phyloP scores from a whole-genome alignment of 345 rosid genomes.

The Brassica napus region DNA sequence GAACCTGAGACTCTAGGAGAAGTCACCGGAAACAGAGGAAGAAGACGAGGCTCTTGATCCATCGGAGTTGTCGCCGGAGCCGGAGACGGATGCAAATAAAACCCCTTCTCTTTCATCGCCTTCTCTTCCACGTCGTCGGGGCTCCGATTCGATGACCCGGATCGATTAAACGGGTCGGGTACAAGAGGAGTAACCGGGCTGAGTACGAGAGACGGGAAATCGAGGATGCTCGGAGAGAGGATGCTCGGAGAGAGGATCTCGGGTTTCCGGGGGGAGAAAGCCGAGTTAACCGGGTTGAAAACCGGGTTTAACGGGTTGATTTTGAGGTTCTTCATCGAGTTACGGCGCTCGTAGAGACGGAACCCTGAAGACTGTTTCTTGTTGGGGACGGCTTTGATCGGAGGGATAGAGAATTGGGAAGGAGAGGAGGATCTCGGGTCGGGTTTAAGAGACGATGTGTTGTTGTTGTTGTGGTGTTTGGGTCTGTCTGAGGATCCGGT shows the following conservation, averaged over 20 bases:
- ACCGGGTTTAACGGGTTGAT: constrained; percentile 72
- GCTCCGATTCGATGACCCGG: constrained; percentile 47
- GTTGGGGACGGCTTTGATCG: constrained; percentile 63
- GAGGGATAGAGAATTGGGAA: constrained; percentile 74
- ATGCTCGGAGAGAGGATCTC: constrained; percentile 93
- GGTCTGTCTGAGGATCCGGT: constrained; percentile 82
- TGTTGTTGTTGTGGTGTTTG: constrained; percentile 26
- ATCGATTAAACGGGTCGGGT: constrained; percentile 88
- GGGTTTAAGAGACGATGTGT: constrained; percentile 41
- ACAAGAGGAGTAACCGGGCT: constrained; percentile 94
- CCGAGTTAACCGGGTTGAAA: constrained; percentile 48
- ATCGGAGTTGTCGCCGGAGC: constrained; percentile 77
- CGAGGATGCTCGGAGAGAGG: constrained; percentile 89
- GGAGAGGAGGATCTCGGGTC: constrained; percentile 43
- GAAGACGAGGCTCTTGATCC: constrained; percentile 71
- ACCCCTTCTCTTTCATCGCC: constrained; percentile 83
- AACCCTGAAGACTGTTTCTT: constrained; percentile 75
- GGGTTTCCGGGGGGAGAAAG: constrained; percentile 69
- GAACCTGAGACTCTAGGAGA: constrained; percentile 77
- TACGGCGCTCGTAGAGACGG: constrained; percentile 90
- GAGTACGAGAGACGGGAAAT: constrained; percentile 76
- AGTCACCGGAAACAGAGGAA: constrained; percentile 87
- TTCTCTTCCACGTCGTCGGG: constrained; percentile 61
- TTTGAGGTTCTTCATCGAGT: constrained; percentile 80
- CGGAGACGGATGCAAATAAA: constrained; percentile 88